A percentile compares a stretch with the other conserved stretches of the same genome.
These are phyloP conservation scores for Apiospora rasikravindrae DNA, from an alignment of 2,329 filamentous ascomycete genomes.

Conservation along the genomic window DNA sequence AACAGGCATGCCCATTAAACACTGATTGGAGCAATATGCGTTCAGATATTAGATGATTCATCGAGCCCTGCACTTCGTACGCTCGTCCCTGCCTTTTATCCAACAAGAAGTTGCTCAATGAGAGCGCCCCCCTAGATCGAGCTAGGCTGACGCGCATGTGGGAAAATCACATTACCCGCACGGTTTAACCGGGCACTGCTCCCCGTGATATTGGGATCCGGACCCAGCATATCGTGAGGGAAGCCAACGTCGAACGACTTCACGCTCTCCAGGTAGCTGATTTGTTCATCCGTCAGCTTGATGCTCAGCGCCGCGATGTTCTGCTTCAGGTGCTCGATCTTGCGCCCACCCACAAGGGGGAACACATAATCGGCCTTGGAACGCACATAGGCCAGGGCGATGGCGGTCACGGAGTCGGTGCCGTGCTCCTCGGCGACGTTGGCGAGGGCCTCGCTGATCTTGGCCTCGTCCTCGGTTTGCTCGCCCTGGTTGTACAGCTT, in stretches of 20 bases:
- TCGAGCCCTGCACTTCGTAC: neutral
- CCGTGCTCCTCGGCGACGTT: constrained; percentile 62
- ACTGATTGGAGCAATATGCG: neutral
- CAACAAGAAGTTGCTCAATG: neutral
- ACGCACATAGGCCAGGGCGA: constrained; percentile 58
- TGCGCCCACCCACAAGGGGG: constrained; percentile 56
- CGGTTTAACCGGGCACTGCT: neutral
- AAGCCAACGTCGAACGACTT: constrained; percentile 60
- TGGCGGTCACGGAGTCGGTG: constrained; percentile 57
- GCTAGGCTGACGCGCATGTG: neutral
- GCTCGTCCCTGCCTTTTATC: too few species aligned
- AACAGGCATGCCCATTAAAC: too few species aligned
- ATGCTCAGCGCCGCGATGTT: constrained; percentile 60
- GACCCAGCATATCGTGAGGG: constrained; percentile 49
- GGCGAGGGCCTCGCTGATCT: constrained; percentile 62
- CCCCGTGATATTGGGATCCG: constrained; percentile 29
- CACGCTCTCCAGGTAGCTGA: constrained; percentile 56
- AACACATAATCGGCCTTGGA: constrained; percentile 54
- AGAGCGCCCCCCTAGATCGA: neutral
- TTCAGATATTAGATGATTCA: neutral
- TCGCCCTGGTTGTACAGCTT: constrained; percentile 31
- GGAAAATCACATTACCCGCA: neutral
- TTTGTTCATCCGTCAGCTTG: constrained; percentile 52
- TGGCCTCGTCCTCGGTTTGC: constrained; percentile 53
- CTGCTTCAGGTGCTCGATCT: constrained; percentile 53